Evolutionary conservation across 306 rosid species (phyloP).

Genomic region (Glycine tomentella): DNA sequence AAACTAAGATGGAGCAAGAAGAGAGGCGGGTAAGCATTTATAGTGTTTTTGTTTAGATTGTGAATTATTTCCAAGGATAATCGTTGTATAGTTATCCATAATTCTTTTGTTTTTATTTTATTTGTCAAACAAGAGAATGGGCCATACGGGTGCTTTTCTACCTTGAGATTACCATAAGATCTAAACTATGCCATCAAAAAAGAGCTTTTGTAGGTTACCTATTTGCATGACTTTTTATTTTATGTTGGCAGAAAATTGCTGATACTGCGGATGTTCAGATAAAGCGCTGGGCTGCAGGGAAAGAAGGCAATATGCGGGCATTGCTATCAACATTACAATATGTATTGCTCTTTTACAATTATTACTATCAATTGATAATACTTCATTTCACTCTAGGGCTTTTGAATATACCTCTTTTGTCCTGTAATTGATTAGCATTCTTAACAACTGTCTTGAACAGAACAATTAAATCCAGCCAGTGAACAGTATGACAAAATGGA

Average conservation of each 20-base stretch:
- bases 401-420: conserved; percentile 13
- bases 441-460: conserved; percentile 5
- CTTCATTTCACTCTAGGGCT: conserved; percentile 36
- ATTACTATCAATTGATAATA: conserved; percentile 21
- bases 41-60: conserved; percentile 29
- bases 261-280: conserved; percentile 64
- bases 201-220: neutral
- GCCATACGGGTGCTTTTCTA: too few relatives aligned
- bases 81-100: conserved; percentile 25
- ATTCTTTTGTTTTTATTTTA: conserved; percentile 1
- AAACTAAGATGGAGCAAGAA: conserved; percentile 83
- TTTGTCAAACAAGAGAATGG: neutral
- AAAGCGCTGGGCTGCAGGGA: conserved; percentile 90
- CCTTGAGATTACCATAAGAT: too few relatives aligned
- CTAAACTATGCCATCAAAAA: too few relatives aligned
- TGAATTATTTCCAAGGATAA: conserved; percentile 24
- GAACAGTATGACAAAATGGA: conserved; percentile 4
- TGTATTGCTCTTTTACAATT: conserved; percentile 52
- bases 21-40: conserved; percentile 79
- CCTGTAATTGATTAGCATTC: conserved; percentile 36
- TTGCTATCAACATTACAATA: conserved; percentile 76
- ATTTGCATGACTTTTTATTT: conserved; percentile 33
- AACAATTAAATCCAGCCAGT: conserved; percentile 16
- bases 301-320: conserved; percentile 94
- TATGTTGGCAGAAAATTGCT: conserved; percentile 74